These are phyloP conservation scores for Pseudonitzschia delicatissima DNA, from an alignment of 108 stramenopile genomes.

Conservation along the genomic window DNA sequence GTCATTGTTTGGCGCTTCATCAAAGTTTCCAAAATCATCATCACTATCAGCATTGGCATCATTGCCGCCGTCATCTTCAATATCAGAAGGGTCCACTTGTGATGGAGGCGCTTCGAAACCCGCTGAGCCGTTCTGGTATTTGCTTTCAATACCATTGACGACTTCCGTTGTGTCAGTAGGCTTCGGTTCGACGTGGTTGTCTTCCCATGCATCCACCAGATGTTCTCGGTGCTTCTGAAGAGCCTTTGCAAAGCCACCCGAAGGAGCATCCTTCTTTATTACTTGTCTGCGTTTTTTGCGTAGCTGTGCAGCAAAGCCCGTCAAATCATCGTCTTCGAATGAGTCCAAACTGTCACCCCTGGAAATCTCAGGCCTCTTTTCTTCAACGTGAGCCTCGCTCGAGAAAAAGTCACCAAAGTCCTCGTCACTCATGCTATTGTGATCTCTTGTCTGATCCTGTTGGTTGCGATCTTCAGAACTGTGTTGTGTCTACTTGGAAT, in stretches of 20 bases:
- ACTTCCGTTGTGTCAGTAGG: too few species aligned
- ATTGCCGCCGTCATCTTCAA: neutral
- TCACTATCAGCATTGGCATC: neutral
- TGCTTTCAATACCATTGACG: neutral
- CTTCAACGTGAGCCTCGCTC: too few species aligned
- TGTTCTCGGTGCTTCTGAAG: constrained; percentile 23
- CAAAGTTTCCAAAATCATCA: too few species aligned
- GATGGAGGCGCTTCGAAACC: neutral
- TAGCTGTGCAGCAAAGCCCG: constrained; percentile 29
- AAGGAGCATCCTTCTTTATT: constrained; percentile 9
- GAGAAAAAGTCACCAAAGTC: too few species aligned
- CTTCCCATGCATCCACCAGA: constrained; percentile 15
- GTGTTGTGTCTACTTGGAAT: too few species aligned
- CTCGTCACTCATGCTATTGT: too few species aligned
- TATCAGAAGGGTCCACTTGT: neutral
- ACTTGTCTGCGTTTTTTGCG: constrained; percentile 24
- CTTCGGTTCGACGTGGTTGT: too few species aligned
- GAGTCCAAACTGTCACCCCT: too few species aligned
- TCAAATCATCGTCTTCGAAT: constrained; percentile 7
- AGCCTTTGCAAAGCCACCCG: constrained; percentile 4
- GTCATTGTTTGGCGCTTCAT: neutral
- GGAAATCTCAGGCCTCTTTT: too few species aligned
- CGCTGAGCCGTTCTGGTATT: neutral
- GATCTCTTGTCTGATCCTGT: too few species aligned
- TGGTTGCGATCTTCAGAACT: too few species aligned